A percentile compares a stretch with the other conserved stretches of the same genome.
Conservation (phyloP, 441 rosid genomes). For the Bruguiera hainesii region DNA sequence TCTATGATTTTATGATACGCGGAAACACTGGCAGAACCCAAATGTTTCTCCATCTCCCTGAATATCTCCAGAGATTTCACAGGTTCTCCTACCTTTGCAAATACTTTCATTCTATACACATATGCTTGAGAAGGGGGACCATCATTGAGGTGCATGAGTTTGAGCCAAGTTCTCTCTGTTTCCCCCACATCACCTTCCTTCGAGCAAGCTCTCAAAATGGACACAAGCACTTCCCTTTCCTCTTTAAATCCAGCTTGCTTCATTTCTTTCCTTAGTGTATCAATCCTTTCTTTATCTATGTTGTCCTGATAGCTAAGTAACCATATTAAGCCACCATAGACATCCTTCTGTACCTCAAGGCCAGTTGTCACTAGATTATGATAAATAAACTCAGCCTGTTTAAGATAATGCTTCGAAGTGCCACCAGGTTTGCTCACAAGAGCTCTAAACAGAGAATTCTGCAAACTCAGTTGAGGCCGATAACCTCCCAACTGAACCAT, state of each 20-base stretch:
- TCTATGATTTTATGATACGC: slow-evolving; percentile 82
- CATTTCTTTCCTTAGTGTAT: slow-evolving; percentile 60
- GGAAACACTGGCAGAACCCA: slow-evolving; percentile 49
- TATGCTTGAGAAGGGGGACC: slow-evolving; percentile 59
- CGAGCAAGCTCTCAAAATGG: slow-evolving; percentile 71
- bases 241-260: slow-evolving; percentile 52
- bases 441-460: slow-evolving; percentile 77
- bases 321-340: slow-evolving; percentile 72
- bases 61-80: slow-evolving; percentile 56
- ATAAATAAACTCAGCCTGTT: slow-evolving; percentile 84
- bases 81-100: slow-evolving; percentile 53
- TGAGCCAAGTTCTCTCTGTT: slow-evolving; percentile 63
- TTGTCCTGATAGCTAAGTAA: slow-evolving; percentile 79
- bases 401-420: slow-evolving; percentile 48
- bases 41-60: slow-evolving; percentile 58
- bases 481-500: slow-evolving; percentile 96
- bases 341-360: slow-evolving; percentile 67
- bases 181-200: slow-evolving; percentile 64
- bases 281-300: slow-evolving; percentile 53
- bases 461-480: slow-evolving; percentile 60
- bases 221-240: slow-evolving; percentile 57
- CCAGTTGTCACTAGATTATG: slow-evolving; percentile 64
- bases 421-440: slow-evolving; percentile 57
- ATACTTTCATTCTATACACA: slow-evolving; percentile 79
- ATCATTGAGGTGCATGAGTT: slow-evolving; percentile 35